These are phyloP conservation scores for Mycena rosella DNA, from an alignment of 768 basidiomycete species.

Conservation along the genomic window DNA sequence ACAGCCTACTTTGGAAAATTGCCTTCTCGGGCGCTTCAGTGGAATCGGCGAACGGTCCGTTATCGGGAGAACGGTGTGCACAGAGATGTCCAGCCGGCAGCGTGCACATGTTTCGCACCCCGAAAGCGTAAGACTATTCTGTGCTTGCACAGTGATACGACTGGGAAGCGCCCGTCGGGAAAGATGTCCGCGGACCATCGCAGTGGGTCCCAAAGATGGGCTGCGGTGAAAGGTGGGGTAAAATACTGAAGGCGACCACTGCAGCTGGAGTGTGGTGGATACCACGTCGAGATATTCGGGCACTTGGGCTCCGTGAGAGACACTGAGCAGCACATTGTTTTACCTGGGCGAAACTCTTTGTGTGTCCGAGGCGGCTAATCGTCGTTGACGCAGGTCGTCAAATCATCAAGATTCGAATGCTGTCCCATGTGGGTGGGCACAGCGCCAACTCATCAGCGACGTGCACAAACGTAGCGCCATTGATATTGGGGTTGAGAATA, in stretches of 20 bases:
- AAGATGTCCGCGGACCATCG: slow-evolving; percentile 4
- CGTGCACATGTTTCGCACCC: not conserved
- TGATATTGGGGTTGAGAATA: not conserved
- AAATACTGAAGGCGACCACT: not conserved
- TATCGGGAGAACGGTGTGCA: not conserved
- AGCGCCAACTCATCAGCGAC: not conserved
- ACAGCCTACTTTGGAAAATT: no score
- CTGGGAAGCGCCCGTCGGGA: not conserved
- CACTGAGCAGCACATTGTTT: no score
- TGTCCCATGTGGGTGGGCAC: not conserved
- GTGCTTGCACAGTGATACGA: not conserved
- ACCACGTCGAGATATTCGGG: no score
- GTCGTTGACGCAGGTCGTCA: not conserved
- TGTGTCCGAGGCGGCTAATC: not conserved
- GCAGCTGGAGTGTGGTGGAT: not conserved
- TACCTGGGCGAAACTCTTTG: no score
- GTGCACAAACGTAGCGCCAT: not conserved
- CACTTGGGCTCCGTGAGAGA: no score
- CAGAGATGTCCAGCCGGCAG: not conserved
- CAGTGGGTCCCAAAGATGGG: not conserved
- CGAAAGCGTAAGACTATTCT: not conserved
- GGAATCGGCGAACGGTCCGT: no score
- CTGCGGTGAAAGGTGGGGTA: no score
- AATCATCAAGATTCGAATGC: not conserved
- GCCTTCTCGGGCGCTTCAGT: no score